Evolutionary conservation across 2,329 filamentous ascomycete genomes (phyloP), one percentile per base, ranked within the genome.

Genomic region (Teratosphaeria gauchensis): DNA sequence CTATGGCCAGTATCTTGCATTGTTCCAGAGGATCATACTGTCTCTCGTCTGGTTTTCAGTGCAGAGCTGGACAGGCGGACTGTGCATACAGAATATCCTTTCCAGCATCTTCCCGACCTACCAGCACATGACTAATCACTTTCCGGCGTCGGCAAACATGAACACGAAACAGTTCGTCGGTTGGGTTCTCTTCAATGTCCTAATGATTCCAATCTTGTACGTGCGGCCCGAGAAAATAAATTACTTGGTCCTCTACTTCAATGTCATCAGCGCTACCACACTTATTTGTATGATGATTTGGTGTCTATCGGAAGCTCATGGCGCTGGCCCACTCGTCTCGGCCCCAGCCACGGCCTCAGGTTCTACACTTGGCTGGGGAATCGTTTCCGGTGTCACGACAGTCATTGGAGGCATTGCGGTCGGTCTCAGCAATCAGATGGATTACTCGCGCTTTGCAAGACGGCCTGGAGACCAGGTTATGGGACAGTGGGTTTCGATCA

Each of bases 61-160:
- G 51, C 83, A 87, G 63, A 82, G 80, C 35, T 82, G 83, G 64
- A 85, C 84, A 62, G 84, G 84, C 0, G 83, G 80, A 0, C 79
- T 82, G 59, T 75, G 77, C 0, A 73, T 82, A 2, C 73, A 74
- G 19, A 77, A 78, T 46, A 80, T 82, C 67, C 68, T 83, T 1
- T 76, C 75, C 2, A 78, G 80, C 1, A 82, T 84, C 62, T 84
- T 82, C 77, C 82, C 83, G 0, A 79, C 76, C 14, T 85, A 82
- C 61, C 71, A 76, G 4, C 74, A 73, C 0, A 74, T 85, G 42
- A 72, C 75, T 1, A 85, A 85, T 63, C 71, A 74, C 30, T 77
- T 86, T 19, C 77, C 77, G 0, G 71, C 66, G 2, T 68, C 67
- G 3, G 69, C 77, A 60, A 76, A 76, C 24, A 77, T 79, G 65